Percentiles rank a stretch among this genome's conserved stretches.
Evolutionary conservation across 345 rosid species (phyloP).

Genomic region (Hypericum androsaemum): DNA sequence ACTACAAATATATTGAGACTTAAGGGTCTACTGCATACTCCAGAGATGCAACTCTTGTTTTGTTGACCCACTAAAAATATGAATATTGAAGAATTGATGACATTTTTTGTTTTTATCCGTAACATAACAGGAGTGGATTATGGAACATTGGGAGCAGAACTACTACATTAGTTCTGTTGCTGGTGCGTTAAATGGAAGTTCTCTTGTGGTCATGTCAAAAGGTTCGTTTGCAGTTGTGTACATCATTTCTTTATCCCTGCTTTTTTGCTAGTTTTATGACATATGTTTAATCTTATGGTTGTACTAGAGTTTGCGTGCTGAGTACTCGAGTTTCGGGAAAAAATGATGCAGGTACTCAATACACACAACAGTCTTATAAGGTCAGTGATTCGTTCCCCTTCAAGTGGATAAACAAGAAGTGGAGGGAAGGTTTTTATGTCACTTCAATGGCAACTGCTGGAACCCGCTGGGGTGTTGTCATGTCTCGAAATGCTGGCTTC

Average conservation of each 20-base stretch:
- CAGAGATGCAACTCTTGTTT: too few relatives aligned
- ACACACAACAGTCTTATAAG: conserved; percentile 17
- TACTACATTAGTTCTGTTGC: conserved; percentile 6
- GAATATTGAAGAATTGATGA: too few relatives aligned
- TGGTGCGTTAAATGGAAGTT: conserved; percentile 2
- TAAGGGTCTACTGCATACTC: neutral
- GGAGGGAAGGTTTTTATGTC: conserved; percentile 22
- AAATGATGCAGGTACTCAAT: conserved; percentile 11
- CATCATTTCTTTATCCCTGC: neutral
- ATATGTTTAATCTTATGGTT: neutral
- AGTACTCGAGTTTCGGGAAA: neutral
- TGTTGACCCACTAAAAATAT: too few relatives aligned
- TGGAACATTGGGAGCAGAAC: conserved; percentile 7
- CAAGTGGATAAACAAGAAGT: conserved; percentile 22
- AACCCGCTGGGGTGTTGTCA: conserved; percentile 19
- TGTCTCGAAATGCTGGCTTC: conserved; percentile 13
- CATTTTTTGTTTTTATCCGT: neutral
- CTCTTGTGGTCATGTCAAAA: conserved; percentile 4
- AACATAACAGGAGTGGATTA: neutral
- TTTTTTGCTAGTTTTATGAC: neutral
- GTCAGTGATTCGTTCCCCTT: conserved; percentile 14
- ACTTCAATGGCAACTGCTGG: conserved; percentile 19
- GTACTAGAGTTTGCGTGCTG: neutral
- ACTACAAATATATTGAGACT: neutral
- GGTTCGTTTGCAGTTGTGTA: neutral